Evolutionary conservation across 768 basidiomycete genomes (phyloP).

Genomic region (Dentipellis fragilis): DNA sequence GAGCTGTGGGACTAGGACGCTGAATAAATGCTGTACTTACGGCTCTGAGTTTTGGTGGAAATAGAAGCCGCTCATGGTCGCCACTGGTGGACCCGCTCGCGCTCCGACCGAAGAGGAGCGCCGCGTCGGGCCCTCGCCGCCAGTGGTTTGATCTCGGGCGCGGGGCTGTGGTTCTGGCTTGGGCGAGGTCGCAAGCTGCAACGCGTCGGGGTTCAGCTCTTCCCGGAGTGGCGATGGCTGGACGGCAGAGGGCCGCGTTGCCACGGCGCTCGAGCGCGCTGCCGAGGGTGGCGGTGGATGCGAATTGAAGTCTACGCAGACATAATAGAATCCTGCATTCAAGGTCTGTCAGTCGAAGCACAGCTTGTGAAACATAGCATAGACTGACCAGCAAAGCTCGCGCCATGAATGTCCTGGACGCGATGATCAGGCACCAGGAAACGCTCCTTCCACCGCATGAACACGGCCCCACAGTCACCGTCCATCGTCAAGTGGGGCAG

Average conservation of each 20-base stretch:
- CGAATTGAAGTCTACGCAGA: conserved; percentile 88
- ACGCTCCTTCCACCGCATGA: conserved; percentile 96
- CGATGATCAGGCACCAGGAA: conserved; percentile 94
- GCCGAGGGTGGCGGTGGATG: conserved; percentile 27
- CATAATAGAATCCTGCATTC: conserved; percentile 79
- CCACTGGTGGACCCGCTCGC: conserved; percentile 38
- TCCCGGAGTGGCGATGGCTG: conserved; percentile 26
- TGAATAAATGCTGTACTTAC: conserved; percentile 36
- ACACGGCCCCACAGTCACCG: conserved; percentile 71
- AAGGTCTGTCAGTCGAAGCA: conserved; percentile 4
- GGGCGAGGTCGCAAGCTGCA: conserved; percentile 4
- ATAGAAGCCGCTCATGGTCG: conserved; percentile 85
- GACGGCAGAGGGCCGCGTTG: conserved; percentile 23
- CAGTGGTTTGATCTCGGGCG: conserved; percentile 17
- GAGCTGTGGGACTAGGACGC: not conserved
- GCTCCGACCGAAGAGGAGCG: conserved; percentile 39
- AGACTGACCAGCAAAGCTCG: conserved; percentile 81
- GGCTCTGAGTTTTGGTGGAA: conserved; percentile 91
- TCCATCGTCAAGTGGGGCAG: conserved; percentile 74
- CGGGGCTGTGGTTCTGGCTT: conserved; percentile 17
- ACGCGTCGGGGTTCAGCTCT: conserved; percentile 7
- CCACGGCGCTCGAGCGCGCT: conserved; percentile 24
- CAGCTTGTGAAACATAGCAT: not conserved
- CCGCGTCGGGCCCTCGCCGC: conserved; percentile 22
- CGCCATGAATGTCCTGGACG: conserved; percentile 89